Evolutionary conservation across 2,329 filamentous ascomycete species (phyloP).

Genomic region (Verticillium nonalfalfae): DNA sequence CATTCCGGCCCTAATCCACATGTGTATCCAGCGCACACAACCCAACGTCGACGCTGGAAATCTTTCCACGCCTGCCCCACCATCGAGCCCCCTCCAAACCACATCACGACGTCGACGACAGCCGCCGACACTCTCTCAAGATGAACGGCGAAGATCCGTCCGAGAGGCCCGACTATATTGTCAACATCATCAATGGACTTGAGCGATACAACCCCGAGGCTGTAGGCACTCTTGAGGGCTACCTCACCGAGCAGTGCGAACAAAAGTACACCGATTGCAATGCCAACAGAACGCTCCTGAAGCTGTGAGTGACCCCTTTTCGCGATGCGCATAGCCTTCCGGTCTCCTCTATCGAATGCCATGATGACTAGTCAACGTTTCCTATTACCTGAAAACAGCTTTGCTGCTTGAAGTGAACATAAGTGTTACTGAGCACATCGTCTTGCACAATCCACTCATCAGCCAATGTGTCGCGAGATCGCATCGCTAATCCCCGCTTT

Average conservation of each 20-base stretch:
- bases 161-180: slow-evolving; percentile 87
- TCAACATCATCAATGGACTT: slow-evolving; percentile 89
- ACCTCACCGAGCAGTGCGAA: slow-evolving; percentile 92
- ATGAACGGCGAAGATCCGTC: slow-evolving; percentile 80
- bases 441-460: neutral
- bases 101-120: slow-evolving; percentile 3
- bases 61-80: slow-evolving; percentile 32
- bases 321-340: neutral
- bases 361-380: slow-evolving; percentile 92
- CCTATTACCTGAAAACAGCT: slow-evolving; percentile 87
- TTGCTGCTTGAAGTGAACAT: slow-evolving; percentile 23
- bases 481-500: slow-evolving; percentile 1
- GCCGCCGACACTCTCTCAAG: slow-evolving; percentile 23
- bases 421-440: neutral
- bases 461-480: neutral
- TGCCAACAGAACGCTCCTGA: slow-evolving; percentile 90
- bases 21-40: slow-evolving; percentile 29
- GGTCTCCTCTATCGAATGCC: slow-evolving; percentile 3
- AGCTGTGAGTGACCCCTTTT: slow-evolving; percentile 67
- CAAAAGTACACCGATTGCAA: slow-evolving; percentile 92
- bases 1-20: slow-evolving; percentile 23
- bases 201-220: slow-evolving; percentile 99
- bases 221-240: slow-evolving; percentile 86
- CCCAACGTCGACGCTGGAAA: slow-evolving; percentile 23
- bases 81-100: slow-evolving; percentile 27